Conservation (phyloP, 2,329 filamentous ascomycete species). For the Talaromyces rugulosus region DNA sequence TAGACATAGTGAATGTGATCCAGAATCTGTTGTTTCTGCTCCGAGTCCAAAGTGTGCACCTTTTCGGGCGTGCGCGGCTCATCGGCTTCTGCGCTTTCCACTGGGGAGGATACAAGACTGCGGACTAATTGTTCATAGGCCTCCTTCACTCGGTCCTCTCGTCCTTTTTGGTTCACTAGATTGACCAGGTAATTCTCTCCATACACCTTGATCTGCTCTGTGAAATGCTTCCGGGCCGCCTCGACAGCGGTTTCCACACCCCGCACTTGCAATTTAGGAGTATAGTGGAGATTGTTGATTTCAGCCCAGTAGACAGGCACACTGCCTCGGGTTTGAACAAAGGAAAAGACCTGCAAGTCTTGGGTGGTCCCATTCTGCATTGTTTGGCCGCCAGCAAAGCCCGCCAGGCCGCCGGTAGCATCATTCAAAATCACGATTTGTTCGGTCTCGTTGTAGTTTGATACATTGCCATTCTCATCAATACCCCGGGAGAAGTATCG, state of each 20-base stretch:
- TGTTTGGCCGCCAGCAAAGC: conserved; percentile 71
- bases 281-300: conserved; percentile 88
- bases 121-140: conserved; percentile 91
- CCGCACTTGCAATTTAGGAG: conserved; percentile 82
- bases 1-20: conserved; percentile 94
- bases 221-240: conserved; percentile 81
- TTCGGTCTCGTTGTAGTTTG: conserved; percentile 98
- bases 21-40: conserved; percentile 58
- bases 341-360: conserved; percentile 86
- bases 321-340: conserved; percentile 93
- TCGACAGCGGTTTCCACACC: conserved; percentile 74
- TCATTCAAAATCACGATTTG: conserved; percentile 90
- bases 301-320: conserved; percentile 96
- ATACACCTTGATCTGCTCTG: conserved; percentile 88
- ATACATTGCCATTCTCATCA: conserved; percentile 90
- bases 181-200: conserved; percentile 98
- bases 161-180: conserved; percentile 91
- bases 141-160: conserved; percentile 83
- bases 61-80: conserved; percentile 65
- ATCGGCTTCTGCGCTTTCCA: conserved; percentile 64
- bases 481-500: conserved; percentile 93
- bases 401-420: conserved; percentile 65
- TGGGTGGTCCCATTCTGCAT: conserved; percentile 67
- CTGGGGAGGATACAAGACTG: conserved; percentile 64
- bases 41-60: conserved; percentile 70